Base-by-base conservation (phyloP, 1,139 yeast genomes). In the Yamadazyma buinensis region DNA sequence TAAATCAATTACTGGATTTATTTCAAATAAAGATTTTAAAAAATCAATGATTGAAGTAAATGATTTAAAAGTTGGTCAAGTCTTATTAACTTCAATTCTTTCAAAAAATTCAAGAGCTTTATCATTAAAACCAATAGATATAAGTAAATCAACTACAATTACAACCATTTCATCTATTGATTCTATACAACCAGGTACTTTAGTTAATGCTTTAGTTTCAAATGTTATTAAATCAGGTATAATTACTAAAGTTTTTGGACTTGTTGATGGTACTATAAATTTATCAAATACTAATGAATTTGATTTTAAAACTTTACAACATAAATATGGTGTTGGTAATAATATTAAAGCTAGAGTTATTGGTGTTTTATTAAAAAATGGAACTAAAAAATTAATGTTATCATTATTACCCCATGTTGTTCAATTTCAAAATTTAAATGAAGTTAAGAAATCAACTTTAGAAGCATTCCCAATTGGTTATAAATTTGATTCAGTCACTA, bases 391-490 rank as follows among this genome's bases (percentile, higher is more conserved):
- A 48, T 62, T 87, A 26, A 63, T 81, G 7, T 65, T 88, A 30
- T 84, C 96, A 2, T 54, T 75, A 21, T 64, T 80, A 35, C 81
- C 86, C 7, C 79, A 76, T 40, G 63, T 83, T 7, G 44, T 76
- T 35, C 44, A 55, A 11, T 51, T 63, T 21, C 46, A 46, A 18
- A 35, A 40, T 31, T n/a, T 39, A 7, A 35, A 34, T 12, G 35
- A 43, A 38, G 34, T 46, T 23, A 35, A 28, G 19, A 33, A 40
- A 28, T 35, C 45, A 9, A 75, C 80, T 9, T 58, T 81, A 33
- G 82, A 78, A 36, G 84, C 92, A 0, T 82, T 84, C 60, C 88
- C 95, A 13, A 56, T 82, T 29, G 97, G 98, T 9, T 80, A 80
- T 46, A 64, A 72, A 15, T 70, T 88, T 35, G 87, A 82, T 5